Percentiles rank a stretch among this genome's conserved stretches.
phyloP scores from a whole-genome alignment of 805 yeast species.

The Myxozyma kluyveri region DNA sequence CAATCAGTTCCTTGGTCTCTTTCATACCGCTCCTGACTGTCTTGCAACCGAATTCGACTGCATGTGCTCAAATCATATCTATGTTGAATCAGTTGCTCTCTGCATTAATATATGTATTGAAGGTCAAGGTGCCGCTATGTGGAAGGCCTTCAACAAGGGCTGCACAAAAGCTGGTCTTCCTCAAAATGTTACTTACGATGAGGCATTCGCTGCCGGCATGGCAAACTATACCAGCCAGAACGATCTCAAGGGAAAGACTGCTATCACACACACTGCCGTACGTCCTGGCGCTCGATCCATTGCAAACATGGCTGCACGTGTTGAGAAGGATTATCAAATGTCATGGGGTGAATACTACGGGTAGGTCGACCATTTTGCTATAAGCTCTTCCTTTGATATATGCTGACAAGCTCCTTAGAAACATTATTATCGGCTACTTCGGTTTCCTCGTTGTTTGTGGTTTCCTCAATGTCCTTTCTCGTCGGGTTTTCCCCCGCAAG shows the following conservation, averaged over 20 bases:
- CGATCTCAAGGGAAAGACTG: neutral
- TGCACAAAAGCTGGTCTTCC: slow-evolving; percentile 14
- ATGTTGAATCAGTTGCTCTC: slow-evolving; percentile 17
- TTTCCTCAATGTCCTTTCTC: neutral
- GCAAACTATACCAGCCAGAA: neutral
- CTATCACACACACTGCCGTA: neutral
- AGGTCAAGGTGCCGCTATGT: neutral
- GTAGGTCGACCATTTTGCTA: neutral
- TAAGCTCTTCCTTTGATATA: too few relatives aligned
- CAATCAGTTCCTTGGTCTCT: neutral
- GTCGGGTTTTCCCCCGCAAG: slow-evolving; percentile 9
- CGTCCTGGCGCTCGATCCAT: neutral
- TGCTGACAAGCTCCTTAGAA: neutral
- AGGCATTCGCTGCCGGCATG: slow-evolving; percentile 7
- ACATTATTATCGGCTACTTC: slow-evolving; percentile 21
- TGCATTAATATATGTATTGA: slow-evolving; percentile 11
- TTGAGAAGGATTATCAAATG: slow-evolving; percentile 9
- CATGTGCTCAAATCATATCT: slow-evolving; percentile 1
- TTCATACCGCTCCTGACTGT: slow-evolving; percentile 8
- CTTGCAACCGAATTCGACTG: slow-evolving; percentile 10
- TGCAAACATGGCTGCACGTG: slow-evolving; percentile 6
- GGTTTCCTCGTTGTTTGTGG: slow-evolving; percentile 12
- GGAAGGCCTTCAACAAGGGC: slow-evolving; percentile 6
- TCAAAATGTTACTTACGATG: neutral
- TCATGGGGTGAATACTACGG: slow-evolving; percentile 15